Conservation (phyloP, 1,284 basidiomycete species). For the Ceratobasidium sp. region DNA sequence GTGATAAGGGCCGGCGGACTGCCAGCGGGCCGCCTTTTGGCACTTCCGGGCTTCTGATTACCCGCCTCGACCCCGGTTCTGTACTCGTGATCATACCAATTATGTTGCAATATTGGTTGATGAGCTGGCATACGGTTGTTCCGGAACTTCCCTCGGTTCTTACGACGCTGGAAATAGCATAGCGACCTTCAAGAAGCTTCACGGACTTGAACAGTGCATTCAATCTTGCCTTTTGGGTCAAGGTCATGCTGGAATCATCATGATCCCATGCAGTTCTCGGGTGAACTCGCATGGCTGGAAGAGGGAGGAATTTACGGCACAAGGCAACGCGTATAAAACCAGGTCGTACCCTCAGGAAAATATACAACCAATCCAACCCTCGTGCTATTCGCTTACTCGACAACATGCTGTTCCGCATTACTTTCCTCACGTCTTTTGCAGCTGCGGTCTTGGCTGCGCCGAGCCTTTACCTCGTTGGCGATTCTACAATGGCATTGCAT, state of each 20-base stretch:
- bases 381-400: not conserved
- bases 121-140: not conserved
- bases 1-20: slow-evolving; percentile 11
- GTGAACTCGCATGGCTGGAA: not conserved
- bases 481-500: slow-evolving; percentile 59
- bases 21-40: slow-evolving; percentile 10
- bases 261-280: not conserved
- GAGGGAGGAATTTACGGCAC: not conserved
- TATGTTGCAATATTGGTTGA: slow-evolving; percentile 8
- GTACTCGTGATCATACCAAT: slow-evolving; percentile 11
- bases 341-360: not conserved
- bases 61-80: not conserved
- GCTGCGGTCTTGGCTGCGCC: slow-evolving; percentile 26
- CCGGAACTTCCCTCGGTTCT: not conserved
- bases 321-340: not conserved
- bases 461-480: slow-evolving; percentile 65
- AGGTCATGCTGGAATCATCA: not conserved
- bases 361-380: not conserved
- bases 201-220: not conserved
- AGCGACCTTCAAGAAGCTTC: slow-evolving; percentile 1
- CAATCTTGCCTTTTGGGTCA: slow-evolving; percentile 3
- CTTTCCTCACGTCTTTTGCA: slow-evolving; percentile 10
- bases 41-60: slow-evolving; percentile 13
- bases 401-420: slow-evolving; percentile 31
- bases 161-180: not conserved